A percentile compares a stretch with the other conserved stretches of the same genome.
These are phyloP conservation scores for Boeremia exigua DNA, from an alignment of 2,329 filamentous ascomycete genomes.

Conservation along the genomic window DNA sequence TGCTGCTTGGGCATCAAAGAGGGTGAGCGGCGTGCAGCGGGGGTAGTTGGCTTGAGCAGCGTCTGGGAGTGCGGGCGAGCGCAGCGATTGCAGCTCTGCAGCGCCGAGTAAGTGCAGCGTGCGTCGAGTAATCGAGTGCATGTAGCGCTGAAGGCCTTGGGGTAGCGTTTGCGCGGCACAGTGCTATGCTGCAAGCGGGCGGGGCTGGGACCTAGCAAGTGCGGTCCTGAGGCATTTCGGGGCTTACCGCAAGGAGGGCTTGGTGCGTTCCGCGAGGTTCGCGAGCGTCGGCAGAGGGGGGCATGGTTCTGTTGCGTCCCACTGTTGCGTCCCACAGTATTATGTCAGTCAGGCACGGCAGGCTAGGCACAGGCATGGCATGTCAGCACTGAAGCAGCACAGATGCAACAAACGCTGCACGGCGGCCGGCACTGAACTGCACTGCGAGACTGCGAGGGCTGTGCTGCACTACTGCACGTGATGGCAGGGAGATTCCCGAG, in stretches of 20 bases:
- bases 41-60: conserved; percentile 1
- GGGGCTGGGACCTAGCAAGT: not conserved
- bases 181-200: conserved; percentile 13
- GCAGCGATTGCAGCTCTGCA: conserved; percentile 1
- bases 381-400: too few species aligned
- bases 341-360: not conserved
- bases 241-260: conserved; percentile 14
- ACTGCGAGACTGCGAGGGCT: too few species aligned
- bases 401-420: too few species aligned
- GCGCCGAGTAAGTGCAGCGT: conserved; percentile 2
- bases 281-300: not conserved
- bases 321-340: too few species aligned
- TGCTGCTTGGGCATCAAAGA: too few species aligned
- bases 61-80: not conserved
- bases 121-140: not conserved
- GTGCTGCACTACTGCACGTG: too few species aligned
- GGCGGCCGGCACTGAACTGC: too few species aligned
- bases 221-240: conserved; percentile 9
- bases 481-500: too few species aligned
- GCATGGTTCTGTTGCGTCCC: too few species aligned
- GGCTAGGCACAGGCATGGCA: not conserved
- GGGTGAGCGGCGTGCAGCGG: not conserved
- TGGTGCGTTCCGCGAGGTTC: conserved; percentile 6
- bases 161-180: conserved; percentile 15
- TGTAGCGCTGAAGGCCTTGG: conserved; percentile 10